Evolutionary conservation across 2,329 filamentous ascomycete species (phyloP), one percentile per base, ranked within the genome.

Genomic region (Hawksworthiomyces lignivorus): DNA sequence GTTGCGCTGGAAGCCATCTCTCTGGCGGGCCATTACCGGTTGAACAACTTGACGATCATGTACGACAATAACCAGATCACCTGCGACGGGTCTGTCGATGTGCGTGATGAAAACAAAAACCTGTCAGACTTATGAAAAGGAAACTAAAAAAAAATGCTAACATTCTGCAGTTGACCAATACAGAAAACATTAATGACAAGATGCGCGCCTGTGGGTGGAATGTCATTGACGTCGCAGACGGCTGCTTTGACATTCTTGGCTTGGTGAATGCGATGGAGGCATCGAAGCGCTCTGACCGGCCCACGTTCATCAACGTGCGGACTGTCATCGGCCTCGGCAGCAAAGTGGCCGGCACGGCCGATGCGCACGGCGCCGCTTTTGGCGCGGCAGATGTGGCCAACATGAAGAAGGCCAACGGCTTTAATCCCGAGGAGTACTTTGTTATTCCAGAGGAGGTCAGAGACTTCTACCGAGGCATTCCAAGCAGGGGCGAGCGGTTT

Each of bases 51-150:
- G 2, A 68, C 67, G 4, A 56, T 79, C 20, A 70, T 77, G 35
- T 79, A 79, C 48, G 75, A 79, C 49, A 78, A 80, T 56, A 78
- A 79, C 54, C 69, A 75, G 50, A 62, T 79, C 36, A 77, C 73
- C 5, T 78, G 74, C 50, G 75, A 78, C 44, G 75, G 75, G 2
- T 67, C 64, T 3, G 65, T 77, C 3, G 72, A 77, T 53, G n/a
- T n/a, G n/a, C n/a, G n/a, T n/a, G n/a, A n/a, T n/a, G n/a, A n/a
- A n/a, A n/a, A n/a, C n/a, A n/a, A n/a, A n/a, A n/a, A n/a, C n/a
- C n/a, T n/a, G n/a, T n/a, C n/a, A n/a, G n/a, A n/a, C n/a, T n/a
- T n/a, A n/a, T n/a, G n/a, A n/a, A n/a, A n/a, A n/a, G n/a, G n/a
- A n/a, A n/a, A n/a, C n/a, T n/a, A n/a, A n/a, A n/a, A n/a, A n/a